Percentiles rank a stretch among this genome's conserved stretches.
Conservation (phyloP, 192 early-diverging fungal species). For the Mortierella claussenii region DNA sequence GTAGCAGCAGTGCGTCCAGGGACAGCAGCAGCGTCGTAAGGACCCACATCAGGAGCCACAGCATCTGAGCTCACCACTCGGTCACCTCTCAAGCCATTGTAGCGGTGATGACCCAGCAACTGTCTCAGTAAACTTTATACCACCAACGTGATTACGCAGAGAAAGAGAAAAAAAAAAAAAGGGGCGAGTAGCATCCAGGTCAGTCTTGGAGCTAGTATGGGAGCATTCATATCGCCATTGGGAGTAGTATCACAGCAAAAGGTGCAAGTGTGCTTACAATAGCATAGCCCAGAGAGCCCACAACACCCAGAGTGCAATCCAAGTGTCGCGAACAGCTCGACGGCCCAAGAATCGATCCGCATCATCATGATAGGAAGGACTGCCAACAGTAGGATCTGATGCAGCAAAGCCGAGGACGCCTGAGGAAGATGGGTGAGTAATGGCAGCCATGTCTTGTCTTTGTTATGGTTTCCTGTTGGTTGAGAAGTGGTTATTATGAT, state of each 20-base stretch:
- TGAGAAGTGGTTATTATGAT: too few species aligned
- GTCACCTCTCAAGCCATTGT: neutral
- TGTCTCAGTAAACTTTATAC: constrained; percentile 11
- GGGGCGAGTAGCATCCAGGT: too few species aligned
- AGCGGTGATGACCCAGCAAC: neutral
- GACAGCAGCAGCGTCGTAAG: neutral
- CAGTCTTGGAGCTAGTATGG: too few species aligned
- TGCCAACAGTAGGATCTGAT: too few species aligned
- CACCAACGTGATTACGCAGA: too few species aligned
- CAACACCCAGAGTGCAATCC: constrained; percentile 40
- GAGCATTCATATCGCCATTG: neutral
- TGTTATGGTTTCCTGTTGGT: too few species aligned
- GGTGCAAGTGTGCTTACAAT: constrained; percentile 21
- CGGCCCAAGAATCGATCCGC: constrained; percentile 19
- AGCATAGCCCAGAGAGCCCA: constrained; percentile 39
- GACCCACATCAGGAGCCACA: neutral
- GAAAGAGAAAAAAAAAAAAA: too few species aligned
- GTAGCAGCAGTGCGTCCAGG: neutral
- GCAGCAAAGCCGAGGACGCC: too few species aligned
- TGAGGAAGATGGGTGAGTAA: too few species aligned
- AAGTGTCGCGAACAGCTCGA: constrained; percentile 37
- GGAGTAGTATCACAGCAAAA: neutral
- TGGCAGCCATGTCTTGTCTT: too few species aligned
- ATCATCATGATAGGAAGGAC: too few species aligned
- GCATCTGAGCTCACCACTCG: neutral